These are phyloP conservation scores for Peronospora farinosa DNA, from an alignment of 352 stramenopile genomes.

Conservation along the genomic window DNA sequence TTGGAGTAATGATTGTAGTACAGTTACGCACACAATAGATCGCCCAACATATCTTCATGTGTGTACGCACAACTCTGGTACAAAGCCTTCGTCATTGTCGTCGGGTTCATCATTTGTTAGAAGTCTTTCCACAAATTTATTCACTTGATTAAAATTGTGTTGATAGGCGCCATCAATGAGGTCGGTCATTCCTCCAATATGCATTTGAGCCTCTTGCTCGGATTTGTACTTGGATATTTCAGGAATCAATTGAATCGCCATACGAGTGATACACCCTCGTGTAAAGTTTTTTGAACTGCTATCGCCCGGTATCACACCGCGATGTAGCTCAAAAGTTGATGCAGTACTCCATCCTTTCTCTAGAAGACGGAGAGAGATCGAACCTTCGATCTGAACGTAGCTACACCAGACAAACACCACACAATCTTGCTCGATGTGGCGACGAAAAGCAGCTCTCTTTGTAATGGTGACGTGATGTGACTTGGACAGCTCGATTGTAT, in stretches of 20 bases:
- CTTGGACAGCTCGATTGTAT: constrained; percentile 22
- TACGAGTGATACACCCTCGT: constrained; percentile 15
- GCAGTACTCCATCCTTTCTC: constrained; percentile 28
- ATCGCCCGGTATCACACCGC: constrained; percentile 5
- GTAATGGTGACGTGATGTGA: constrained; percentile 13
- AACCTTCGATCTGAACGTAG: constrained; percentile 26
- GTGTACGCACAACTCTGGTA: neutral
- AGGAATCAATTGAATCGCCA: constrained; percentile 23
- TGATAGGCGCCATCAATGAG: constrained; percentile 26
- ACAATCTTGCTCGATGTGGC: constrained; percentile 21
- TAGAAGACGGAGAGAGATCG: constrained; percentile 21
- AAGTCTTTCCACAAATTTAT: constrained; percentile 20
- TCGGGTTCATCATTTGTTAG: neutral
- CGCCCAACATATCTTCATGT: neutral
- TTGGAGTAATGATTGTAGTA: too few species aligned
- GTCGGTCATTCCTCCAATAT: constrained; percentile 25
- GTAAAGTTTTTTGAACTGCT: constrained; percentile 12
- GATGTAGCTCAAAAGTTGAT: constrained; percentile 27
- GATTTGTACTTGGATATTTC: constrained; percentile 20
- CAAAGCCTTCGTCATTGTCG: neutral
- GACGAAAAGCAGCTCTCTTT: constrained; percentile 20
- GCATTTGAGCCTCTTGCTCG: constrained; percentile 16
- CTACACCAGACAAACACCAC: constrained; percentile 31
- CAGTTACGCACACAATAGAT: too few species aligned
- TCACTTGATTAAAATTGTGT: constrained; percentile 15